Evolutionary conservation across 2,329 filamentous ascomycete species (phyloP), one percentile per base, ranked within the genome.

Genomic region (Colletotrichum graminicola): DNA sequence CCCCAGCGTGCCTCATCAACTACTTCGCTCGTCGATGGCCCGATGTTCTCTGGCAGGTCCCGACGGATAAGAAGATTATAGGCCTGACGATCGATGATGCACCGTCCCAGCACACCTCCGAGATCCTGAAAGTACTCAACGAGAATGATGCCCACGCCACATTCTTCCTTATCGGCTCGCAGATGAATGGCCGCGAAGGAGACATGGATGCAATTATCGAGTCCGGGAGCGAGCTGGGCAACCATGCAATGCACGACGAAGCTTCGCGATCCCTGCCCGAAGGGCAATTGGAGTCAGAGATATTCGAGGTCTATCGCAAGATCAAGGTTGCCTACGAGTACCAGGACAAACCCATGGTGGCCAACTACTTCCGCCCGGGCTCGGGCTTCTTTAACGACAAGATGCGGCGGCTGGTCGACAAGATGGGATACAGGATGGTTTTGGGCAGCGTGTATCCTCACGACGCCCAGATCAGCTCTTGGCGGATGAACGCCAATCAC

Each of bases 231-330:
- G 92, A 94, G 83, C 84, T 97, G 4, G 94, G 89, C 32, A 97
- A 97, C 81, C 94, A 97, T 81, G 94, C 93, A 12, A 95, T 96
- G 93, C 88, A 90, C 79, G 94, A 97, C 80, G 93, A 96, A 83
- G 90, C 94, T 0, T 92, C 91, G 12, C 85, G 88, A 55, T 84
- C 84, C 0, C 84, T 97, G 34, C 81, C 84, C 51, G 85, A 90
- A 62, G 82, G 82, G 0, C 85, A 88, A 73, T 87, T 97, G 1
- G 81, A 84, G 45, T 77, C 79, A 1, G 89, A 97, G 82, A 91
- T 97, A 62, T 78, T 80, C 16, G 75, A 85, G 14, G 93, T 97
- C 21, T 90, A 94, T 75, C 78, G 74, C 0, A 84, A 88, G 77
- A 88, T 94, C 62, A 81, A 84, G 11, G 75, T 79, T 0, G 89